These are phyloP conservation scores for Byssoonygena ceratinophila DNA, from an alignment of 2,329 filamentous ascomycete genomes.

Conservation along the genomic window DNA sequence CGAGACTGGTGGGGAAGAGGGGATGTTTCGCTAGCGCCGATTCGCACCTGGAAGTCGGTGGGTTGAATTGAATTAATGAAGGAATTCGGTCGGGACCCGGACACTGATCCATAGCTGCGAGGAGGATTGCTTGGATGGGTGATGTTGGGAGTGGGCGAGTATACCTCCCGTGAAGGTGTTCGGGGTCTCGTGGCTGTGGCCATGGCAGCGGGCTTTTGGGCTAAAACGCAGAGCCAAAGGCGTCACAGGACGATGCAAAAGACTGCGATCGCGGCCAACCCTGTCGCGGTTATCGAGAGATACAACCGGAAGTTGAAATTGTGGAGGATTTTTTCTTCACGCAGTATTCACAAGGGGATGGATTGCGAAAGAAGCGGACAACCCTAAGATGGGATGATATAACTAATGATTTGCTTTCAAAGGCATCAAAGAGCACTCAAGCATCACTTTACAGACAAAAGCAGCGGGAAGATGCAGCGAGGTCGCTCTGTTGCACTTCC, in stretches of 20 bases:
- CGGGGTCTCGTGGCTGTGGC: conserved; percentile 31
- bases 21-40: conserved; percentile 25
- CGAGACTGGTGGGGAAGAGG: conserved; percentile 27
- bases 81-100: conserved; percentile 34
- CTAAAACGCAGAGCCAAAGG: not conserved
- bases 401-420: no score
- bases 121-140: conserved; percentile 19
- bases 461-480: not conserved
- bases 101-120: conserved; percentile 26
- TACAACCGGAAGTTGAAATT: no score
- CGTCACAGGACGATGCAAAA: not conserved
- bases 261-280: not conserved
- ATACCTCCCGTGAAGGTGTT: conserved; percentile 33
- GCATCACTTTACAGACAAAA: not conserved
- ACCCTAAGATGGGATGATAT: no score
- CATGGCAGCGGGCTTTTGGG: conserved; percentile 10
- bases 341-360: no score
- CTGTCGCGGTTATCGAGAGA: not conserved
- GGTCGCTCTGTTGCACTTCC: not conserved
- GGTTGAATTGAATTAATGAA: conserved; percentile 25
- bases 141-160: conserved; percentile 24
- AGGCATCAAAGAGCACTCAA: no score
- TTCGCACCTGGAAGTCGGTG: conserved; percentile 31
- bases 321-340: no score
- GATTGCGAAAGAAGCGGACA: no score